These are phyloP conservation scores for Eragrostis tef DNA, from an alignment of 202 grass and related monocot genomes.

Conservation along the genomic window DNA sequence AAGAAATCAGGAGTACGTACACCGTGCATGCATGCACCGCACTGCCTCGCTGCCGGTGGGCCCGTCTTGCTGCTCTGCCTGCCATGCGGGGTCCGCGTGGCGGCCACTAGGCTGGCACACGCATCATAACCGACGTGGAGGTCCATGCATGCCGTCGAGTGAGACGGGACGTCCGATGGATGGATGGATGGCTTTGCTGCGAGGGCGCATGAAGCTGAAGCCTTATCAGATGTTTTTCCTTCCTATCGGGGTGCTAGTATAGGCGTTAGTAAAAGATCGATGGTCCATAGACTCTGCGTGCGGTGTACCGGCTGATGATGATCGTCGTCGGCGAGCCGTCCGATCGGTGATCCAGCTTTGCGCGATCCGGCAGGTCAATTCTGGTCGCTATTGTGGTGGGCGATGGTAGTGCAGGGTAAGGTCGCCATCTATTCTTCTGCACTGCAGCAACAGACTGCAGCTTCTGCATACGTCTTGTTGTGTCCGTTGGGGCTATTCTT, in stretches of 20 bases:
- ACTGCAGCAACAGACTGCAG: background rate
- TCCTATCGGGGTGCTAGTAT: background rate
- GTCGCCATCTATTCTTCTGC: background rate
- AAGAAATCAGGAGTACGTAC: background rate
- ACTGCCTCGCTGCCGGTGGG: background rate
- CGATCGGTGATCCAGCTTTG: no score
- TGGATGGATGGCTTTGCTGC: background rate
- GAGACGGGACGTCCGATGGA: conserved; percentile 39
- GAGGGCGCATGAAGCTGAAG: background rate
- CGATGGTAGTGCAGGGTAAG: background rate
- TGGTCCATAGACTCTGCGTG: background rate
- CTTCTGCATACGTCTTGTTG: background rate
- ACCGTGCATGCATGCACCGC: background rate
- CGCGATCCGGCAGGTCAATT: background rate
- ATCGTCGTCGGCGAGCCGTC: background rate
- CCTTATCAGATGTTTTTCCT: background rate
- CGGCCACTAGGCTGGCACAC: conserved; percentile 36
- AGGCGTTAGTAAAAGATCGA: no score
- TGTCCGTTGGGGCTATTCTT: background rate
- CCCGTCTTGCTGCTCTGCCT: no score
- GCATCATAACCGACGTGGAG: background rate
- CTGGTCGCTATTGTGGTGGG: background rate
- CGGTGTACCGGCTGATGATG: background rate
- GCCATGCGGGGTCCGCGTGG: background rate
- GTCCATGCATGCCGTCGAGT: background rate